phyloP scores from a whole-genome alignment of 352 stramenopile species.

The Pythium plurisporium region DNA sequence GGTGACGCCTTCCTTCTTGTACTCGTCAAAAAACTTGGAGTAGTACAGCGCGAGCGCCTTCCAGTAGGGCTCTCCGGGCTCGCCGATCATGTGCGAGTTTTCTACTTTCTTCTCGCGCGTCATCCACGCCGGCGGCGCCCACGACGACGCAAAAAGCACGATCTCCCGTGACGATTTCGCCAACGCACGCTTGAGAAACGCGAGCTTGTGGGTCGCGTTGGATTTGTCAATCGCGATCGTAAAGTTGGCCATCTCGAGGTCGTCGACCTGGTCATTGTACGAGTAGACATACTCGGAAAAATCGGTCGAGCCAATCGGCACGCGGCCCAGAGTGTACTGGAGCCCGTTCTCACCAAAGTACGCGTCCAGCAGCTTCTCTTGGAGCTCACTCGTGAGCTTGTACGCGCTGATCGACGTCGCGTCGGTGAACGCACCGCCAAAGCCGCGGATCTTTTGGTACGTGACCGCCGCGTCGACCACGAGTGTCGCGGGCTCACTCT shows the following conservation, averaged over 20 bases:
- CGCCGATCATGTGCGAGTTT: slow-evolving; percentile 53
- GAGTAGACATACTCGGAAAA: slow-evolving; percentile 86
- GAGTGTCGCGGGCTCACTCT: slow-evolving; percentile 21
- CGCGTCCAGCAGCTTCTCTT: slow-evolving; percentile 66
- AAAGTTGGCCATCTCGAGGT: slow-evolving; percentile 80
- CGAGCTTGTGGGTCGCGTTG: slow-evolving; percentile 53
- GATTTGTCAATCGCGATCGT: slow-evolving; percentile 80
- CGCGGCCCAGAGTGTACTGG: slow-evolving; percentile 77
- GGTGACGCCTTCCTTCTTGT: slow-evolving; percentile 62
- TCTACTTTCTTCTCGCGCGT: slow-evolving; percentile 62
- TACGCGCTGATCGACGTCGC: slow-evolving; percentile 76
- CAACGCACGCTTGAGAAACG: slow-evolving; percentile 60
- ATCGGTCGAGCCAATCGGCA: slow-evolving; percentile 84
- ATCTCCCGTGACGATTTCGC: slow-evolving; percentile 38
- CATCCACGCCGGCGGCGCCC: slow-evolving; percentile 86
- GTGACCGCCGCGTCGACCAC: slow-evolving; percentile 43
- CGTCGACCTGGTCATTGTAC: slow-evolving; percentile 79
- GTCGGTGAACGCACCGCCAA: slow-evolving; percentile 89
- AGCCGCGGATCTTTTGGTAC: slow-evolving; percentile 84
- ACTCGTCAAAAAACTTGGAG: slow-evolving; percentile 69
- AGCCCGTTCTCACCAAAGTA: slow-evolving; percentile 80
- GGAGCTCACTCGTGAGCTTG: slow-evolving; percentile 44
- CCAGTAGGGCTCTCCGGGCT: slow-evolving; percentile 56
- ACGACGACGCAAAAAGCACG: slow-evolving; percentile 72
- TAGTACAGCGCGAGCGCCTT: slow-evolving; percentile 84